Evolutionary conservation across 164 flowering plant species (phyloP).

Genomic region (Aristolochia contorta): DNA sequence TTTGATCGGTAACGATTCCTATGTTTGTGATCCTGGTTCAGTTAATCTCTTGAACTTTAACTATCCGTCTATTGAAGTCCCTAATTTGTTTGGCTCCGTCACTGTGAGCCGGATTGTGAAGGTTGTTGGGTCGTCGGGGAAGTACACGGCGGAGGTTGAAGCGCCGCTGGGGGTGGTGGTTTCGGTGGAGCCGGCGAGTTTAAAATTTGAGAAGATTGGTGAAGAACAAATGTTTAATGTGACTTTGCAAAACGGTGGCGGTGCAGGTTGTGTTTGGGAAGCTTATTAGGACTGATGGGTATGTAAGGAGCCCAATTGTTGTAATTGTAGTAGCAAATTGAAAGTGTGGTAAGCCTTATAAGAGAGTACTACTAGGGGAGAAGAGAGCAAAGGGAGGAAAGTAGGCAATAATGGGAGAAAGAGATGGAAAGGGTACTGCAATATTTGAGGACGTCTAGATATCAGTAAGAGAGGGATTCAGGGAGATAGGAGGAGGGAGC

Average conservation of each 20-base stretch:
- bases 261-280: neutral
- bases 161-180: neutral
- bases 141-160: conserved; percentile 1
- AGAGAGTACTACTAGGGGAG: too few species aligned
- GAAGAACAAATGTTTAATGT: neutral
- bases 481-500: too few species aligned
- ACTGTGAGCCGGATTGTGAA: conserved; percentile 1
- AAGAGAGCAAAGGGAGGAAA: too few species aligned
- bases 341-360: too few species aligned
- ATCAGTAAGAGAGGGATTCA: too few species aligned
- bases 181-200: neutral
- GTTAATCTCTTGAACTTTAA: neutral
- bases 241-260: neutral
- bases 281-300: conserved; percentile 2
- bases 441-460: too few species aligned
- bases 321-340: neutral
- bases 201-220: neutral
- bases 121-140: conserved; percentile 2
- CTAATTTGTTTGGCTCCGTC: neutral
- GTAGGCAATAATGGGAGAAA: too few species aligned
- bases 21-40: neutral
- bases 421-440: too few species aligned
- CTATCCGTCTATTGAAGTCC: neutral
- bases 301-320: conserved; percentile 5
- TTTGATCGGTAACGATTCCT: neutral